Conservation (phyloP, 495 filamentous ascomycete genomes). For the Neurospora cerealis region DNA sequence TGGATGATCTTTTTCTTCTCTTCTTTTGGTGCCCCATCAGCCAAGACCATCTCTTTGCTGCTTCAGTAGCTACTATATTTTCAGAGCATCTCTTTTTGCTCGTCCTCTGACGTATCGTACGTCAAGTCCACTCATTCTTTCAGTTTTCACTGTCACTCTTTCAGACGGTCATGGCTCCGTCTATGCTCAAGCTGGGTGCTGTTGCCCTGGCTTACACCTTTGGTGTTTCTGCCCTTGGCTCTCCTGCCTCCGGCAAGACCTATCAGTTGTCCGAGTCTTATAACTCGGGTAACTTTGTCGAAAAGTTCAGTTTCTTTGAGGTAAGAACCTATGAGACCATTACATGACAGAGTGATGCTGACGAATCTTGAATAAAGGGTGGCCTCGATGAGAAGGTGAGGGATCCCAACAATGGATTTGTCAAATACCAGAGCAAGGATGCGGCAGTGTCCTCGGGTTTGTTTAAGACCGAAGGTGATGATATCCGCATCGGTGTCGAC, state of each 20-base stretch:
- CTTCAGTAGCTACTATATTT: constrained; percentile 10
- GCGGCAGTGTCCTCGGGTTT: constrained; percentile 45
- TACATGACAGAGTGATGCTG: not conserved
- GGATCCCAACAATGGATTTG: constrained; percentile 59
- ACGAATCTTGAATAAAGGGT: not conserved
- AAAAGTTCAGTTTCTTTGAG: constrained; percentile 39
- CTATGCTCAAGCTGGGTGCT: constrained; percentile 30
- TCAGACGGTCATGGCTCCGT: constrained; percentile 32
- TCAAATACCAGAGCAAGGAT: constrained; percentile 47
- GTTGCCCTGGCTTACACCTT: constrained; percentile 27
- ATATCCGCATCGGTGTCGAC: constrained; percentile 42
- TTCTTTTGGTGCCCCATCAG: constrained; percentile 10
- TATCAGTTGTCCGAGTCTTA: constrained; percentile 37
- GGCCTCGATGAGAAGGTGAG: constrained; percentile 11
- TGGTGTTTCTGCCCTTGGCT: constrained; percentile 15
- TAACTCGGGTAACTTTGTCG: constrained; percentile 41
- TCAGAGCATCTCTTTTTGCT: constrained; percentile 28
- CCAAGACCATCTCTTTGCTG: constrained; percentile 13
- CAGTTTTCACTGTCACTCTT: constrained; percentile 5
- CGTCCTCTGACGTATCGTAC: constrained; percentile 39
- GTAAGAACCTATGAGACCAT: constrained; percentile 15
- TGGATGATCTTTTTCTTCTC: constrained; percentile 5
- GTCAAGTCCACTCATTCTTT: constrained; percentile 34
- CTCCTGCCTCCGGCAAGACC: constrained; percentile 1
- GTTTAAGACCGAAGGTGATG: constrained; percentile 37